Conservation (phyloP, 331 rosid species). For the Phaseolus coccineus region DNA sequence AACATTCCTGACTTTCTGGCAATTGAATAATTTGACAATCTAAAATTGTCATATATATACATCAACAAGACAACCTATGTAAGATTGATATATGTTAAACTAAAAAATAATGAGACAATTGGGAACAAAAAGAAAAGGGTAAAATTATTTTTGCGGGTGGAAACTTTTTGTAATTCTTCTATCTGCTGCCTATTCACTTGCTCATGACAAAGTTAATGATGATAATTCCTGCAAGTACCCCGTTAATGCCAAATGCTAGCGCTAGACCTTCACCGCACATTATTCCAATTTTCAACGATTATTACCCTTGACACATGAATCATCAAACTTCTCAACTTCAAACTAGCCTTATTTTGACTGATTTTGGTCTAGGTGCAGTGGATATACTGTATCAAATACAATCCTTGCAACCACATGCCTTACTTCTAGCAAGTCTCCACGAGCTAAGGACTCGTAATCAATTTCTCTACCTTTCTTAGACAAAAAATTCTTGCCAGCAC, state of each 20-base stretch:
- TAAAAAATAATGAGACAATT: not conserved
- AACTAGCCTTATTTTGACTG: constrained; percentile 25
- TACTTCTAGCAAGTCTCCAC: constrained; percentile 63
- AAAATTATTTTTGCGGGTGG: not conserved
- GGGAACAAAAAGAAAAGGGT: not conserved
- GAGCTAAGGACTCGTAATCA: constrained; percentile 62
- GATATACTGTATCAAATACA: constrained; percentile 83
- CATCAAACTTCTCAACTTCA: constrained; percentile 42
- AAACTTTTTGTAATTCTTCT: not conserved
- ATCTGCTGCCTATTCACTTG: not conserved
- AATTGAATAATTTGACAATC: constrained; percentile 1
- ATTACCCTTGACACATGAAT: not conserved
- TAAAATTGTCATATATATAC: constrained; percentile 13
- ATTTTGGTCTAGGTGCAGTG: constrained; percentile 48
- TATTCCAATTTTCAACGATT: constrained; percentile 23
- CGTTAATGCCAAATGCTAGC: constrained; percentile 27
- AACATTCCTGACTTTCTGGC: not conserved
- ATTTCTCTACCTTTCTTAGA: constrained; percentile 70
- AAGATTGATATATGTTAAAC: constrained; percentile 6
- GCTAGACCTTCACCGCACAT: constrained; percentile 17
- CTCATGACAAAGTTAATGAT: constrained; percentile 14
- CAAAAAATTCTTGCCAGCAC: constrained; percentile 43
- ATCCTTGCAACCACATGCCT: constrained; percentile 81
- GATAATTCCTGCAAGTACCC: constrained; percentile 22
- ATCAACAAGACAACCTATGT: not conserved